A percentile compares a stretch with the other conserved stretches of the same genome.
phyloP scores from a whole-genome alignment of 1,139 yeast species.

The Eremothecium cymbalariae region DNA sequence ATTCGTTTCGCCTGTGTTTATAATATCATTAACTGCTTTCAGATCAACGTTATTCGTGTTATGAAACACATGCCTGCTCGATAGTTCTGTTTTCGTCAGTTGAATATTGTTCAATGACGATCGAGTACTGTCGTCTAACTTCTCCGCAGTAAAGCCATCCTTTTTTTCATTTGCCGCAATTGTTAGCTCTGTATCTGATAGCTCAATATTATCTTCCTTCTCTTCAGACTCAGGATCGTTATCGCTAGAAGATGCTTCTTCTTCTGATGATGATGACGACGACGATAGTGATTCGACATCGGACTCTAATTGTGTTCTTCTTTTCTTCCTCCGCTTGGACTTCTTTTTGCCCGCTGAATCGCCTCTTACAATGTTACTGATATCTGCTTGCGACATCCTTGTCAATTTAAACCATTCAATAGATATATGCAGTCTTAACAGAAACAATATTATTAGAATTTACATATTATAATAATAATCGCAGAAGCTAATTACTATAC shows the following conservation, averaged over 20 bases:
- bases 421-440: no score
- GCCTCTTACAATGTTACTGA: constrained; percentile 17
- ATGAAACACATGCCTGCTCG: constrained; percentile 19
- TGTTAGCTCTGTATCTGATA: constrained; percentile 38
- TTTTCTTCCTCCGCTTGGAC: constrained; percentile 55
- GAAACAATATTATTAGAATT: no score
- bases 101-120: constrained; percentile 22
- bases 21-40: constrained; percentile 15
- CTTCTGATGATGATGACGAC: constrained; percentile 22
- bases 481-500: no score
- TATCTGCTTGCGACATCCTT: constrained; percentile 21
- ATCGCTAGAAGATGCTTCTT: no score
- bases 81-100: constrained; percentile 26
- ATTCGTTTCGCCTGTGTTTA: constrained; percentile 17
- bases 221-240: constrained; percentile 13
- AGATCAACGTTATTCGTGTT: constrained; percentile 21
- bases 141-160: constrained; percentile 9
- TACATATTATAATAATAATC: no score
- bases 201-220: constrained; percentile 22
- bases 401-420: constrained; percentile 7
- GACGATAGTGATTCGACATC: constrained; percentile 36
- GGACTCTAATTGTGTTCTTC: constrained; percentile 64
- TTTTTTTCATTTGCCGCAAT: constrained; percentile 8
- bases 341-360: constrained; percentile 12
- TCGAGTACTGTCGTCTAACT: constrained; percentile 17